These are phyloP conservation scores for Phytopythium ostracodes DNA, from an alignment of 352 stramenopile species.

Conservation along the genomic window DNA sequence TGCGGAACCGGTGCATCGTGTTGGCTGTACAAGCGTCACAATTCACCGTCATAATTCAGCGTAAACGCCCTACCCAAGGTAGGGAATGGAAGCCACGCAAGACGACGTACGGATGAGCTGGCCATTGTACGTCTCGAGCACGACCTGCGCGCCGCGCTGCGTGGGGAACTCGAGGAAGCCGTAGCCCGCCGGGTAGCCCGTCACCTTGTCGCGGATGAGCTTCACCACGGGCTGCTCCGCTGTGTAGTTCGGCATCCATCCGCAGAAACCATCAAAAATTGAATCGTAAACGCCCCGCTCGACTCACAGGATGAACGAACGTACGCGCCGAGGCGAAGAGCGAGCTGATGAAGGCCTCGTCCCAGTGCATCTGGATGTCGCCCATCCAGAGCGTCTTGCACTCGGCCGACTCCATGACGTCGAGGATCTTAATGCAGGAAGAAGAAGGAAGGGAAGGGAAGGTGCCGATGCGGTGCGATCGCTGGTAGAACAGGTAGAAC, in stretches of 20 bases:
- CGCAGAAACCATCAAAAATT: slow-evolving; percentile 4
- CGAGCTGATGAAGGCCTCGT: slow-evolving; percentile 84
- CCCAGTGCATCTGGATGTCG: slow-evolving; percentile 89
- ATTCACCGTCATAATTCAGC: background rate
- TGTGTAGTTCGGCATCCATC: slow-evolving; percentile 12
- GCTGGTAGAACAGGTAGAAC: background rate
- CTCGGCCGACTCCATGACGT: slow-evolving; percentile 29
- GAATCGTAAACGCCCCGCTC: background rate
- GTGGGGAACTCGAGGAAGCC: slow-evolving; percentile 90
- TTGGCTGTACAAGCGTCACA: slow-evolving; percentile 72
- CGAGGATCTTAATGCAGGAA: slow-evolving; percentile 8
- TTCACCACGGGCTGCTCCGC: slow-evolving; percentile 84
- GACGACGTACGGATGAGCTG: slow-evolving; percentile 84
- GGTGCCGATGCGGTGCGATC: background rate
- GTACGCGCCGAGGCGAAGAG: slow-evolving; percentile 75
- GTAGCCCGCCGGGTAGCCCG: slow-evolving; percentile 86
- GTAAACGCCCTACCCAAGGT: background rate
- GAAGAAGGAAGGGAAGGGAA: background rate
- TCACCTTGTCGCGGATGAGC: slow-evolving; percentile 89
- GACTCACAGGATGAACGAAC: background rate
- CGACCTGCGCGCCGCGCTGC: slow-evolving; percentile 73
- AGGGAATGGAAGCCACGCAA: background rate
- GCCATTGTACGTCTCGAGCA: slow-evolving; percentile 85
- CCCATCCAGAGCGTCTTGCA: slow-evolving; percentile 91
- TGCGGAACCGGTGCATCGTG: slow-evolving; percentile 86